Evolutionary conservation across 192 early-diverging fungal species (phyloP), one percentile per base, ranked within the genome.

Genomic region (Backusella liffmaniae): DNA sequence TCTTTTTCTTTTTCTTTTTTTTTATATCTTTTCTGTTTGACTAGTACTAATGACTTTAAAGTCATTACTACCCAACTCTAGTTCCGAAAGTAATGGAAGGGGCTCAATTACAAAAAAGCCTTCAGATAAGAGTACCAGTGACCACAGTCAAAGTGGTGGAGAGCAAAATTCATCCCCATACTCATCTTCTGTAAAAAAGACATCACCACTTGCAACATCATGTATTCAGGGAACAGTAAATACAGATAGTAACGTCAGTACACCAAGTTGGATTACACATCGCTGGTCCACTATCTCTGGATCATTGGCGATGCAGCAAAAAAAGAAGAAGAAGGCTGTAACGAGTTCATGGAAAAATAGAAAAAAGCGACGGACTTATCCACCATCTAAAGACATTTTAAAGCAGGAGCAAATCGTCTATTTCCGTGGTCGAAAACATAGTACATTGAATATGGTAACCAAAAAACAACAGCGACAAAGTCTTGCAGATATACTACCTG

Each of bases 261-360:
- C 34, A n/a, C 18, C 16, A 21, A 69, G 67, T 23, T 69, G 67
- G 67, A 21, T 69, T 13, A 69, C 34, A 23, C 67, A 23, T 41
- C 67, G 67, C 3, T 69, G 67, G 67, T 69, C 67, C 21, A 69
- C 67, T 13, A 13, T 69, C 16, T 69, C 67, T n/a, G 67, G 67
- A 12, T 26, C 67, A 69, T 13, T 69, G 1, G 9, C 36, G 15
- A 39, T 41, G 6, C 32, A 21, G 23, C 67, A 41, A 69, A 36
- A 37, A 12, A 39, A 36, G 1, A 69, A 69, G 21, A n/a, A 69
- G 5, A 69, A 9, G 10, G 5, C 18, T 23, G 67, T 21, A 21
- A 37, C 36, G 3, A 35, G n/a, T 39, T 23, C 34, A n/a, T 69
- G 67, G 67, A n/a, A 37, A 23, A 69, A 69, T 35, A 35, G 67